These are phyloP conservation scores for Rubroboletus satanas DNA, from an alignment of 768 basidiomycete species.

Conservation along the genomic window DNA sequence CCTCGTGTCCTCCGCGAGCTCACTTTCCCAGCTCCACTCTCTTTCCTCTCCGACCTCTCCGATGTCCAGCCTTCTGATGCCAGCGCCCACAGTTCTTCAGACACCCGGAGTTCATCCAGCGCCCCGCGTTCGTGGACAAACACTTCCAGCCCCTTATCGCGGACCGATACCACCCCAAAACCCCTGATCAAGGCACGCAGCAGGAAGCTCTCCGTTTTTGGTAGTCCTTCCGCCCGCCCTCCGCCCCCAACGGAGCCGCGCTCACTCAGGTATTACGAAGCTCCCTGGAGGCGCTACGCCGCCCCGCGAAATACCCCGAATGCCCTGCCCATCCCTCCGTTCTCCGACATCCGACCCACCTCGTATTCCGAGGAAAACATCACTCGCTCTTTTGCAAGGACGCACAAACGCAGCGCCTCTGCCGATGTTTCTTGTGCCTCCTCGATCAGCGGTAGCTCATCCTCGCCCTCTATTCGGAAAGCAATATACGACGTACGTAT, in stretches of 20 bases:
- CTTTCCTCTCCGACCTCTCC: constrained; percentile 35
- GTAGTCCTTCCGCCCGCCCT: constrained; percentile 31
- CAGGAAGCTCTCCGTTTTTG: constrained; percentile 38
- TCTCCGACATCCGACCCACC: constrained; percentile 23
- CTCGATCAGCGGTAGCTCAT: constrained; percentile 22
- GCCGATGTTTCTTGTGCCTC: constrained; percentile 46
- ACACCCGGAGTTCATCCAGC: background rate
- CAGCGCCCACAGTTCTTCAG: constrained; percentile 2
- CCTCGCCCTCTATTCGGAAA: constrained; percentile 20
- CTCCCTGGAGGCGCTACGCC: constrained; percentile 45
- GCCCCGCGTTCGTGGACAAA: constrained; percentile 4
- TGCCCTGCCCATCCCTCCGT: constrained; percentile 9
- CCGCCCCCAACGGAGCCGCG: constrained; percentile 47
- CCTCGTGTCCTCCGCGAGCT: constrained; percentile 48
- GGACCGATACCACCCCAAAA: constrained; percentile 4
- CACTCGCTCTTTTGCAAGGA: constrained; percentile 29
- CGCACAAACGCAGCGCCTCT: constrained; percentile 42
- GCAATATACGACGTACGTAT: constrained; percentile 9
- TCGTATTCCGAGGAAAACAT: constrained; percentile 41
- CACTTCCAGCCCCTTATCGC: constrained; percentile 24
- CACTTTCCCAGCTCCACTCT: constrained; percentile 72
- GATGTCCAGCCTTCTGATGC: constrained; percentile 10
- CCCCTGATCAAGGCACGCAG: constrained; percentile 16
- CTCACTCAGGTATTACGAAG: constrained; percentile 44
- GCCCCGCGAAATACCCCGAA: background rate